These are phyloP conservation scores for Taxillus chinensis DNA, from an alignment of 164 flowering plant species.

Conservation along the genomic window DNA sequence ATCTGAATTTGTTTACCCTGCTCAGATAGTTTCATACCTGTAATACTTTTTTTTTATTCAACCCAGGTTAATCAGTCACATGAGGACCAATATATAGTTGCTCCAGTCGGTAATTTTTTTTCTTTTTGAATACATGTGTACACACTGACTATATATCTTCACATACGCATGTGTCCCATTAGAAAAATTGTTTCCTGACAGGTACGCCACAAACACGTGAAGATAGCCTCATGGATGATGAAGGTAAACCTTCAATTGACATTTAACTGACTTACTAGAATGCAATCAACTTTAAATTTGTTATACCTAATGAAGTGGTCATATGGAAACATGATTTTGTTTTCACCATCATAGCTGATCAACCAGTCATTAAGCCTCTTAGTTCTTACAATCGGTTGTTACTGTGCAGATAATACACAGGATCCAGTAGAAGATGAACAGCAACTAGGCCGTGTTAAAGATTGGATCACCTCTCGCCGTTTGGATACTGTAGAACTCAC, in stretches of 20 bases:
- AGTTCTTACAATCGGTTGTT: background rate
- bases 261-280: too few species aligned
- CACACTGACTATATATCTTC: background rate
- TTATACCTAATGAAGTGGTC: too few species aligned
- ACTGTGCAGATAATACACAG: constrained; percentile 65
- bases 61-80: constrained; percentile 47
- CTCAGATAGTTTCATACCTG: background rate
- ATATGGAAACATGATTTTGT: too few species aligned
- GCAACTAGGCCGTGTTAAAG: constrained; percentile 52
- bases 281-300: too few species aligned
- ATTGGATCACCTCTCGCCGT: constrained; percentile 59
- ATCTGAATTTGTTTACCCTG: background rate
- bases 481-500: constrained; percentile 50
- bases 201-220: constrained; percentile 25
- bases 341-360: too few species aligned
- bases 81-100: constrained; percentile 52
- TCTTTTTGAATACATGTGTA: background rate
- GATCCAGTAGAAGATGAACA: constrained; percentile 65
- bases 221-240: constrained; percentile 34
- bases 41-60: background rate
- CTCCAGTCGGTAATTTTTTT: constrained; percentile 46
- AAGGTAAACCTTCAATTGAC: constrained; percentile 28
- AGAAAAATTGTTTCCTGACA: constrained; percentile 18
- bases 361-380: background rate
- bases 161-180: background rate